Conservation (phyloP, 2,329 filamentous ascomycete species). For the Colletotrichum sp. region DNA sequence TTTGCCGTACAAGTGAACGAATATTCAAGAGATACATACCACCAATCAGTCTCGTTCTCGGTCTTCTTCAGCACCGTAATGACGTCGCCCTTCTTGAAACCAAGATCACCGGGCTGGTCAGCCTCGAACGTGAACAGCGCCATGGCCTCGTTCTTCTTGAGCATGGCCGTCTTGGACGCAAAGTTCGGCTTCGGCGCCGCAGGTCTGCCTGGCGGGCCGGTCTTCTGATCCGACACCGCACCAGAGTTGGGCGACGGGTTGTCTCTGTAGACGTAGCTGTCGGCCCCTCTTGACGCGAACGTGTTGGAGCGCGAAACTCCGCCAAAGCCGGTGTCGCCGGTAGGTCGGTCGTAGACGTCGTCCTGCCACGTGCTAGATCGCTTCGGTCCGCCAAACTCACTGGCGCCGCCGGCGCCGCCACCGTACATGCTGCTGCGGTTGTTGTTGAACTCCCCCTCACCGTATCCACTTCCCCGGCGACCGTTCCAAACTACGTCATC, state of each 20-base stretch:
- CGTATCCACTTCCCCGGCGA: slow-evolving; percentile 70
- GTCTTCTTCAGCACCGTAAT: slow-evolving; percentile 96
- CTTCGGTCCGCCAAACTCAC: slow-evolving; percentile 60
- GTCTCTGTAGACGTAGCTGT: slow-evolving; percentile 62
- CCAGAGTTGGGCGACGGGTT: slow-evolving; percentile 26
- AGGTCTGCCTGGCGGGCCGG: slow-evolving; percentile 73
- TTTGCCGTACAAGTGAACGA: not conserved
- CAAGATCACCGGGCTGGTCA: slow-evolving; percentile 89
- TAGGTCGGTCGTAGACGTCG: slow-evolving; percentile 71
- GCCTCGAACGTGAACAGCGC: slow-evolving; percentile 94
- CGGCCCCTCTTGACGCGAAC: slow-evolving; percentile 46
- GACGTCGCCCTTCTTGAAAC: slow-evolving; percentile 88
- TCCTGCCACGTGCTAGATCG: slow-evolving; percentile 77
- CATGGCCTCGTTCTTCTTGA: slow-evolving; percentile 80
- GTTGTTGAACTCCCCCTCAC: slow-evolving; percentile 59
- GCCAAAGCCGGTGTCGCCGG: slow-evolving; percentile 29
- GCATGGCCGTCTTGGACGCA: slow-evolving; percentile 56
- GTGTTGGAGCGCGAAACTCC: slow-evolving; percentile 57
- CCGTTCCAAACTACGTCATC: slow-evolving; percentile 88
- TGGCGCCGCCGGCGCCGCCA: slow-evolving; percentile 39
- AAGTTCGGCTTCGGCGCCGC: slow-evolving; percentile 91
- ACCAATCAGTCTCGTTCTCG: slow-evolving; percentile 95
- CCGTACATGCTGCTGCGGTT: slow-evolving; percentile 39
- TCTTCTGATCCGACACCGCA: slow-evolving; percentile 40
- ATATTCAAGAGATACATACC: slow-evolving; percentile 56